A percentile compares a stretch with the other conserved stretches of the same genome.
These are phyloP conservation scores for Plasmodium vivax DNA, from an alignment of 169 alveolate species.

Conservation along the genomic window DNA sequence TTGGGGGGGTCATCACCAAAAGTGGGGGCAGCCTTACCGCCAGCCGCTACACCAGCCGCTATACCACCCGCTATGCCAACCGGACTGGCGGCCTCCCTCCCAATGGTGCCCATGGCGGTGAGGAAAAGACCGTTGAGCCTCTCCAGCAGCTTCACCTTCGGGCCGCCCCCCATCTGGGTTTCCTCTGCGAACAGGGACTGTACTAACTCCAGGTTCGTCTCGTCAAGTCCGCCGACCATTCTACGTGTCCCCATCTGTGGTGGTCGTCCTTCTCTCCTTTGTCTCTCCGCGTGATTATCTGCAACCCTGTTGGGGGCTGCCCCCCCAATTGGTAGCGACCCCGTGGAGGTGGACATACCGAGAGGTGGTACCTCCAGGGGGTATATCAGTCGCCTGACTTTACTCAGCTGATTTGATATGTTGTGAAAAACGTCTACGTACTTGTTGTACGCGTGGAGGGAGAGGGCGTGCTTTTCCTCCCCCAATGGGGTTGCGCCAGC, in stretches of 20 bases:
- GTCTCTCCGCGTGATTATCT: not conserved
- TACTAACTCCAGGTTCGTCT: not conserved
- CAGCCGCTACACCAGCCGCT: too few relatives aligned
- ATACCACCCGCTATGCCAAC: too few relatives aligned
- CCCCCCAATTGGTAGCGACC: not conserved
- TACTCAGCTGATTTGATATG: conserved; percentile 3
- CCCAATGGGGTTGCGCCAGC: not conserved
- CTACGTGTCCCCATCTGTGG: not conserved
- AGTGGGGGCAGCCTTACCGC: too few relatives aligned
- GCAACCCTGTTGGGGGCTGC: not conserved
- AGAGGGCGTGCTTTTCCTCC: not conserved
- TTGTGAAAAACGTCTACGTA: conserved; percentile 15
- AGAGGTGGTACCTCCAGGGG: not conserved
- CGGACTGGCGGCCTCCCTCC: not conserved
- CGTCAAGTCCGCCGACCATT: not conserved
- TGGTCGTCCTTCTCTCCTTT: not conserved
- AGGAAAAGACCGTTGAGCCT: conserved; percentile 7
- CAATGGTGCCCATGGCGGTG: not conserved
- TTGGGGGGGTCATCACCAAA: too few relatives aligned
- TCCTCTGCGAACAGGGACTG: not conserved
- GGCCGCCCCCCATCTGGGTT: not conserved
- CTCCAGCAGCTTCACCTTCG: conserved; percentile 6
- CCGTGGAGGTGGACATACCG: not conserved
- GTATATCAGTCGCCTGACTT: conserved; percentile 10
- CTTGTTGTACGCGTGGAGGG: not conserved